Percentiles rank a stretch among this genome's conserved stretches.
These are phyloP conservation scores for Calonectria multiphialidica DNA, from an alignment of 2,329 filamentous ascomycete species.

Conservation along the genomic window DNA sequence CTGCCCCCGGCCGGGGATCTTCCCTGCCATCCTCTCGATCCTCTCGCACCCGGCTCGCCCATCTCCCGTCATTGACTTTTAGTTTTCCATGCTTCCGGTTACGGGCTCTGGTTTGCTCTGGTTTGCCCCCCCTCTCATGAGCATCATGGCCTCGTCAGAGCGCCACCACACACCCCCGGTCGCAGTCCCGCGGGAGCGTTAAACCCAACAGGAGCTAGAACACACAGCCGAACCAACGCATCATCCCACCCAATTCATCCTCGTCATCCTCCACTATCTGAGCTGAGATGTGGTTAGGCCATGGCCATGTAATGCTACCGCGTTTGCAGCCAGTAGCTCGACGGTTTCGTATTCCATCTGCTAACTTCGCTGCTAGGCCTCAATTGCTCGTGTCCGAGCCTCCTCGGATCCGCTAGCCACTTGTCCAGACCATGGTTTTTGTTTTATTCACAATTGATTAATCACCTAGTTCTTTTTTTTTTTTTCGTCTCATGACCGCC, in stretches of 20 bases:
- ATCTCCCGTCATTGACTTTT: not conserved
- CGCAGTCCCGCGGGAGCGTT: conserved; percentile 15
- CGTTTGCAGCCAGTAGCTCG: conserved; percentile 13
- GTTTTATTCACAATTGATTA: conserved; percentile 3
- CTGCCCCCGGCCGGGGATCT: no score
- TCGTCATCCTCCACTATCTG: conserved; percentile 20
- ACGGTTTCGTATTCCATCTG: conserved; percentile 17
- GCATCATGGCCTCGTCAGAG: conserved; percentile 4
- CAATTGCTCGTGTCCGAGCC: not conserved
- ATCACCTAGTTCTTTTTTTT: not conserved
- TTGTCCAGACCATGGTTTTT: not conserved
- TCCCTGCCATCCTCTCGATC: no score
- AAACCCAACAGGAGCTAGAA: conserved; percentile 12
- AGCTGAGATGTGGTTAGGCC: conserved; percentile 22
- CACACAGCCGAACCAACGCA: conserved; percentile 13
- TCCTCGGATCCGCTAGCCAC: not conserved
- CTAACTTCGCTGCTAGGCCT: not conserved
- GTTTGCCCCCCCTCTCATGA: not conserved
- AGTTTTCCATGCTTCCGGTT: not conserved
- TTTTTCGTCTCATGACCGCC: not conserved
- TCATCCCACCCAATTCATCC: conserved; percentile 20
- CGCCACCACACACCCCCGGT: not conserved
- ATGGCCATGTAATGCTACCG: conserved; percentile 18
- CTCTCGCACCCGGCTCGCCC: not conserved
- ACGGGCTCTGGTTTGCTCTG: not conserved